Conservation (phyloP, 768 basidiomycete genomes). For the Clitopilus hobsonii region DNA sequence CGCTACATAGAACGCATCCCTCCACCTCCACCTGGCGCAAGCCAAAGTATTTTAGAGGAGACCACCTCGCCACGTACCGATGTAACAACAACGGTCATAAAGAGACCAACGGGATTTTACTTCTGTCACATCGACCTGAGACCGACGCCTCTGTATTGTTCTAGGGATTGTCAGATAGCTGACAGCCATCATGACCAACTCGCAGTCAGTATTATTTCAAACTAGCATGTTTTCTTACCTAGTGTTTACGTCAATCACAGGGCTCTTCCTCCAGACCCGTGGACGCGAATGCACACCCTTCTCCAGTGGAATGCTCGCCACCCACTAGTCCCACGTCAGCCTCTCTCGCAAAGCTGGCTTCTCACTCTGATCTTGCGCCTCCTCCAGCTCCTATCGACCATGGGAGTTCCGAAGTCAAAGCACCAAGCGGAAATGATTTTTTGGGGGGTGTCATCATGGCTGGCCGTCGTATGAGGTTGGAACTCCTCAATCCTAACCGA, state of each 20-base stretch:
- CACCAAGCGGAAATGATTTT: slow-evolving; percentile 34
- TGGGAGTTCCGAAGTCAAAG: slow-evolving; percentile 11
- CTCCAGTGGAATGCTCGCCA: no score
- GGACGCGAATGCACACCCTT: no score
- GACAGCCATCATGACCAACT: slow-evolving; percentile 47
- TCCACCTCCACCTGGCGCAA: slow-evolving; percentile 36
- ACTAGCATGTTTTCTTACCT: no score
- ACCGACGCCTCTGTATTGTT: slow-evolving; percentile 82
- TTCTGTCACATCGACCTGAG: slow-evolving; percentile 79
- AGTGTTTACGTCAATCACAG: no score
- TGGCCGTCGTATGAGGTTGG: slow-evolving; percentile 43
- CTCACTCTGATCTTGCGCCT: slow-evolving; percentile 42
- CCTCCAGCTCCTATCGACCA: slow-evolving; percentile 42
- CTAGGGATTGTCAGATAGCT: slow-evolving; percentile 63
- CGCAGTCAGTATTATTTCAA: slow-evolving; percentile 42
- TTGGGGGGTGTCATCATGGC: slow-evolving; percentile 69
- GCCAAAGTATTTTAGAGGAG: no score
- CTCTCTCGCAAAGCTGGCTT: slow-evolving; percentile 27
- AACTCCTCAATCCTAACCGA: slow-evolving; percentile 28
- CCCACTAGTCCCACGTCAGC: slow-evolving; percentile 17
- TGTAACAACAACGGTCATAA: no score
- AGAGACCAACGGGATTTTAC: no score
- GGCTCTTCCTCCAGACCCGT: no score
- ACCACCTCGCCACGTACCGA: slow-evolving; percentile 29
- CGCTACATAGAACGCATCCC: slow-evolving; percentile 30